These are phyloP conservation scores for Pharus latifolius DNA, from an alignment of 176 grass and related monocot species.

Conservation along the genomic window DNA sequence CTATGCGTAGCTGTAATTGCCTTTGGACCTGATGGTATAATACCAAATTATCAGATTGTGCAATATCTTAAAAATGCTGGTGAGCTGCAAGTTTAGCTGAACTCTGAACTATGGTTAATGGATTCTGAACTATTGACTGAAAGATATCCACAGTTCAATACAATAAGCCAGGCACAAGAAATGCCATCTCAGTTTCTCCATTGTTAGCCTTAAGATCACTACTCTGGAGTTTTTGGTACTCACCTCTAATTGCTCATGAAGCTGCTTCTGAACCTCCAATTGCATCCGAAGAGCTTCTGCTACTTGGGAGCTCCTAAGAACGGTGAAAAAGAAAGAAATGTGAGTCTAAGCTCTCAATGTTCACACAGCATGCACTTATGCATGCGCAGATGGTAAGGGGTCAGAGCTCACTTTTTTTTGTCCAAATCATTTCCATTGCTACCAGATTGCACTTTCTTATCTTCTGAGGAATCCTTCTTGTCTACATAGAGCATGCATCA, in stretches of 20 bases:
- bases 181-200: no score
- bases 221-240: neutral
- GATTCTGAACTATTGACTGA: no score
- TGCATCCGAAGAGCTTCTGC: slow-evolving; percentile 87
- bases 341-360: neutral
- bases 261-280: slow-evolving; percentile 89
- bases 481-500: slow-evolving; percentile 27
- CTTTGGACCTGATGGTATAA: slow-evolving; percentile 57
- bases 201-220: no score
- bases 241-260: slow-evolving; percentile 94
- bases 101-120: no score
- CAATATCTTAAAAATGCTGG: neutral
- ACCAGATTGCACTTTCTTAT: slow-evolving; percentile 43
- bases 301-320: slow-evolving; percentile 48
- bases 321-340: neutral
- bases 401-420: slow-evolving; percentile 44
- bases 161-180: no score
- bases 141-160: no score
- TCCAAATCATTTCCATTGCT: slow-evolving; percentile 8
- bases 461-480: slow-evolving; percentile 43
- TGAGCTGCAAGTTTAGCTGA: neutral
- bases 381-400: neutral
- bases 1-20: slow-evolving; percentile 69
- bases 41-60: neutral
- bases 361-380: neutral